Evolutionary conservation across 352 stramenopile genomes (phyloP).

Genomic region (Pythium apleroticum): DNA sequence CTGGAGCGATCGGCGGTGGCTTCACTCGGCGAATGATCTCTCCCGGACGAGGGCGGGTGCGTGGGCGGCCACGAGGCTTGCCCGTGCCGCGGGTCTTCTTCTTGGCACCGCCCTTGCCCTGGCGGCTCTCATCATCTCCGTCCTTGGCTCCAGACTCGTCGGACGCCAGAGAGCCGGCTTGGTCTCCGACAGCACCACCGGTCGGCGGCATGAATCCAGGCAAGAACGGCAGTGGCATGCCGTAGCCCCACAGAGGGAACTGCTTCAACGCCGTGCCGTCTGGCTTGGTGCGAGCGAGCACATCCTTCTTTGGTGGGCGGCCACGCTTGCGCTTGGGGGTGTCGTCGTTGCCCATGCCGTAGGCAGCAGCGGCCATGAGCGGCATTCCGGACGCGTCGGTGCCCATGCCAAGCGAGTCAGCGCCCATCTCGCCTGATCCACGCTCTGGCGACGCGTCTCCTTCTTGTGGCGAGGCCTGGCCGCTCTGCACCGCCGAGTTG

Average conservation of each 20-base stretch:
- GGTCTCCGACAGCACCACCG: slow-evolving; percentile 33
- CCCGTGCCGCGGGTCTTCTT: slow-evolving; percentile 77
- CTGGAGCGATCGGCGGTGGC: slow-evolving; percentile 64
- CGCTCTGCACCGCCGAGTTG: slow-evolving; percentile 17
- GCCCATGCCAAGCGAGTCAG: slow-evolving; percentile 16
- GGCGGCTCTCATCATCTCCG: slow-evolving; percentile 27
- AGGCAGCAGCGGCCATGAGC: slow-evolving; percentile 33
- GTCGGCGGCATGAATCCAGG: slow-evolving; percentile 45
- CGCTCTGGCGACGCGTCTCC: slow-evolving; percentile 16
- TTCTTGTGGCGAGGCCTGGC: slow-evolving; percentile 19
- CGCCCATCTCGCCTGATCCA: slow-evolving; percentile 7
- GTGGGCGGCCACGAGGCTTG: slow-evolving; percentile 65
- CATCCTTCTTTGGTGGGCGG: slow-evolving; percentile 65
- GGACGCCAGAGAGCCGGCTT: slow-evolving; percentile 19
- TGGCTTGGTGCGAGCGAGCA: slow-evolving; percentile 43
- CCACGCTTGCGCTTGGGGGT: slow-evolving; percentile 70
- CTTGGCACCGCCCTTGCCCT: slow-evolving; percentile 49
- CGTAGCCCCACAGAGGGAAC: slow-evolving; percentile 64
- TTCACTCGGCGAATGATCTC: slow-evolving; percentile 78
- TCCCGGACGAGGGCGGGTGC: slow-evolving; percentile 68
- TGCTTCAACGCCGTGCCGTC: slow-evolving; percentile 52
- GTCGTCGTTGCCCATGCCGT: slow-evolving; percentile 45
- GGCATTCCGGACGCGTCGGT: slow-evolving; percentile 25
- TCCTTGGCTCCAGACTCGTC: slow-evolving; percentile 33
- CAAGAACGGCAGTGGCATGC: slow-evolving; percentile 51